Base-by-base conservation (phyloP, 225 moss, liverwort and hornwort species). In the Thuidium tamariscinum region DNA sequence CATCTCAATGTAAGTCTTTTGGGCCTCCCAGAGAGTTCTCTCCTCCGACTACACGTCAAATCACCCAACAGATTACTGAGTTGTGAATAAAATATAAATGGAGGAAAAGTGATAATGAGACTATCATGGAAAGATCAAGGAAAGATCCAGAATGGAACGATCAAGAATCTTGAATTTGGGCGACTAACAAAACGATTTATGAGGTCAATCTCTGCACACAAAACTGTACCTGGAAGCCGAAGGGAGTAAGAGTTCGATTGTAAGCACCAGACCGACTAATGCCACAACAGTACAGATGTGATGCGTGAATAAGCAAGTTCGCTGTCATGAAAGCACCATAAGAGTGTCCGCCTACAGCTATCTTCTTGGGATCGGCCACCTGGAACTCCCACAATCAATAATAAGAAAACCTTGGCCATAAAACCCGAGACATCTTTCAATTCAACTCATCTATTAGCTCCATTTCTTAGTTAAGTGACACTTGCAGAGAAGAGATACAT, bases 251-350 rank as follows among this genome's bases (percentile, higher is more conserved):
- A 36, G 97, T 99, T 88, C 99, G 93, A 81, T 99, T 99, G 85
- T 97, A 99, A 78, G 99, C 97, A 81, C 99, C 99, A 85, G 97
- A 96, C 74, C 97, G 92, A 88, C 97, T 96, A 71, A 99, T 95
- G 36, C 97, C 97, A 88, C 97, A 99, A 89, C 96, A 93, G 86
- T 95, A 99, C 19, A 99, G 87, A 80, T 95, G 91, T 42, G 97
- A 90, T 29, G 96, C 95, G 85, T 96, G 99, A 48, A 96, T 95
- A 44, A 96, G 94, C 82, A 99, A 86, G 90, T 99, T 97, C 54
- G 97, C 99, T 59, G 99, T 97, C 99, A 99, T 99, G 82, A 99
- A 99, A 57, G 99, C 99, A 78, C 97, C 99, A 88, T 99, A 99
- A 27, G 97, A 99, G 82, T 99, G 99, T 87, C 99, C 99, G 57